A percentile compares a stretch with the other conserved stretches of the same genome.
Evolutionary conservation across 176 grass and related monocot species (phyloP).

Genomic region (Microstegium vimineum): DNA sequence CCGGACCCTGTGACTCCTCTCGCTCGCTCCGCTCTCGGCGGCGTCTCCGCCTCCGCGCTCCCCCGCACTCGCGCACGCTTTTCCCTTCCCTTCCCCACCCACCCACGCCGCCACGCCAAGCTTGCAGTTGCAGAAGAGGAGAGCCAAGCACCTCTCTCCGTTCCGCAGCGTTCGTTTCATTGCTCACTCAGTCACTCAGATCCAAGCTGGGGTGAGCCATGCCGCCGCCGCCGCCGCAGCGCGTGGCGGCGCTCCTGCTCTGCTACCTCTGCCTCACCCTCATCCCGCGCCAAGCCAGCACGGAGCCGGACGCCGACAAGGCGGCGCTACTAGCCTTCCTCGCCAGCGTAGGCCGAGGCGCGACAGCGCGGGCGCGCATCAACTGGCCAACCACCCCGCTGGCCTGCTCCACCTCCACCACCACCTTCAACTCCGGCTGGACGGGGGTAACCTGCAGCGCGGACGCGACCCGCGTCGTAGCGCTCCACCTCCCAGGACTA

Average conservation of each 20-base stretch:
- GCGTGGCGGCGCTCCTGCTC: constrained; percentile 11
- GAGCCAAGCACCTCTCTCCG: no score
- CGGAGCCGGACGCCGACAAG: constrained; percentile 63
- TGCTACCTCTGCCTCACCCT: not conserved
- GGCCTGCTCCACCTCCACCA: constrained; percentile 35
- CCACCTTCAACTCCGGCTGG: constrained; percentile 32
- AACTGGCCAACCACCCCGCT: constrained; percentile 49
- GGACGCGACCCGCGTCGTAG: constrained; percentile 51
- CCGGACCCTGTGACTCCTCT: no score
- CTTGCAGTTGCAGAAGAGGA: no score
- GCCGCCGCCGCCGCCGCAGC: not conserved
- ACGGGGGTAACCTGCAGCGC: constrained; percentile 81
- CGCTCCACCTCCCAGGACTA: constrained; percentile 65
- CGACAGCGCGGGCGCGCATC: constrained; percentile 34
- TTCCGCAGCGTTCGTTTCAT: no score
- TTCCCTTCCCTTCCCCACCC: no score
- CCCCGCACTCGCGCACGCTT: no score
- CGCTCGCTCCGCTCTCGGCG: no score
- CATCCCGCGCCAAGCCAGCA: not conserved
- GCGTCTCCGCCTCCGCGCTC: no score
- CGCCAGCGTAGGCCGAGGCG: not conserved
- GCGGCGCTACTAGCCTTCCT: constrained; percentile 70
- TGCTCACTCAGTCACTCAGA: not conserved
- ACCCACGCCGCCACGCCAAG: no score
- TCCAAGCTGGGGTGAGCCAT: not conserved